phyloP scores from a whole-genome alignment of 2,329 filamentous ascomycete genomes.

The Pseudocercospora crystallina region DNA sequence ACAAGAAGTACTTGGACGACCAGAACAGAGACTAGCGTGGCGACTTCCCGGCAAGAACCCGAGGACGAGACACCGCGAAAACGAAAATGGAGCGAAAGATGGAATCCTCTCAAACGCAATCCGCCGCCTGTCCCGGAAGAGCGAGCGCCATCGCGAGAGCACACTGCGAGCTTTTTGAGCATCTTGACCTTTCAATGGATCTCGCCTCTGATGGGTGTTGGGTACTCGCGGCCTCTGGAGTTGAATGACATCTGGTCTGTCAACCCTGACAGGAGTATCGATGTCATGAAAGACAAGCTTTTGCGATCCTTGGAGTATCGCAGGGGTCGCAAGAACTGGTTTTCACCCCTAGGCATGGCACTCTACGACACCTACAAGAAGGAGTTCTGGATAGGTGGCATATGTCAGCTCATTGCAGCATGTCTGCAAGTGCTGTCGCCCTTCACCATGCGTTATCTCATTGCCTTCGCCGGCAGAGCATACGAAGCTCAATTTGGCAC shows the following conservation, averaged over 20 bases:
- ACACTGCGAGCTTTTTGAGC: constrained; percentile 73
- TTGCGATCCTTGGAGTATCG: constrained; percentile 68
- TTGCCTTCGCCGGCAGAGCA: constrained; percentile 78
- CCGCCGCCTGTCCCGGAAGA: constrained; percentile 58
- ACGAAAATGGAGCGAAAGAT: constrained; percentile 63
- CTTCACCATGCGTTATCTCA: constrained; percentile 81
- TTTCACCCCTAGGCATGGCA: constrained; percentile 68
- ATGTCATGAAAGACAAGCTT: constrained; percentile 66
- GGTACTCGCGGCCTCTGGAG: constrained; percentile 82
- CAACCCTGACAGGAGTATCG: constrained; percentile 75
- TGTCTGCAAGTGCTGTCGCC: constrained; percentile 76
- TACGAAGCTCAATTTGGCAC: constrained; percentile 59
- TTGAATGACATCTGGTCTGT: constrained; percentile 84
- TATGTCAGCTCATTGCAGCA: constrained; percentile 70
- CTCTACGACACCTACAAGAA: constrained; percentile 81
- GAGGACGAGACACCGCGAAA: constrained; percentile 34
- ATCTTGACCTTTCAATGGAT: constrained; percentile 86
- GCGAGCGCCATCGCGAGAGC: constrained; percentile 63
- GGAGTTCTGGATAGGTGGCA: constrained; percentile 83
- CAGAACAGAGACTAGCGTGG: constrained; percentile 34
- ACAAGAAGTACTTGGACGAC: constrained; percentile 36
- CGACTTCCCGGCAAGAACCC: constrained; percentile 22
- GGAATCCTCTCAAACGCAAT: constrained; percentile 51
- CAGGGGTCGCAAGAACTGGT: constrained; percentile 63
- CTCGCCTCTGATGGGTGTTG: constrained; percentile 77